Base-by-base conservation (phyloP, 768 basidiomycete species). In the Russula brevipes region DNA sequence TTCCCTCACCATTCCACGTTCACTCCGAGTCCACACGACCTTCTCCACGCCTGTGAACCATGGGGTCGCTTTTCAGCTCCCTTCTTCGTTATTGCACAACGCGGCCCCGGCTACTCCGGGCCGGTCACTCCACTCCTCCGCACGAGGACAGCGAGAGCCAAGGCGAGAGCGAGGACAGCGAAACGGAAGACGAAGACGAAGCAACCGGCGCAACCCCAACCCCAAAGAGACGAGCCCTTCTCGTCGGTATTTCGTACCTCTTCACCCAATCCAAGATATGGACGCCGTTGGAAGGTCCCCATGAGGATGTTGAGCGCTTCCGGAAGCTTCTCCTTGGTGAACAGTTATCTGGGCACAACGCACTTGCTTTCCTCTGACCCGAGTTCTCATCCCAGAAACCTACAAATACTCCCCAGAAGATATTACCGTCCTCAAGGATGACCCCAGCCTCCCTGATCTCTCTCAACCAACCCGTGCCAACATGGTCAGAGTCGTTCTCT, bases 171-270 rank as follows among this genome's bases (percentile, higher is more conserved):
- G 61, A 57, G n/a, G 61, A 63, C 9, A 0, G 44, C 3, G 61
- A 54, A 46, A 24, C 24, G 24, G 19, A 45, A 16, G 59, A n/a
- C 36, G 41, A 62, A 31, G 16, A n/a, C 39, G 38, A 57, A 47
- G 14, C 1, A 31, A 7, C 12, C 8, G 39, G 12, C 46, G 10
- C 54, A 38, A 19, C 12, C 19, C 35, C 45, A 1, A 39, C 10
- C 16, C 8, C 44, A 6, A 66, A 61, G 38, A 45, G 59, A 10
- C 63, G 60, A 2, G 69, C 65, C 9, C 61, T 70, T 14, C 68
- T 70, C 17, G 64, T 70, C 5, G 68, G 68, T 9, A 70, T 70
- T 33, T 35, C 44, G 14, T 70, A 70, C n/a, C 5, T 2, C 24
- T 2, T 5, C 14, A 53, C 7, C 8, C 9, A 4, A 17, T 41